Evolutionary conservation across 495 filamentous ascomycete genomes (phyloP), one percentile per base, ranked within the genome.

Genomic region (Haplographium delicatum): DNA sequence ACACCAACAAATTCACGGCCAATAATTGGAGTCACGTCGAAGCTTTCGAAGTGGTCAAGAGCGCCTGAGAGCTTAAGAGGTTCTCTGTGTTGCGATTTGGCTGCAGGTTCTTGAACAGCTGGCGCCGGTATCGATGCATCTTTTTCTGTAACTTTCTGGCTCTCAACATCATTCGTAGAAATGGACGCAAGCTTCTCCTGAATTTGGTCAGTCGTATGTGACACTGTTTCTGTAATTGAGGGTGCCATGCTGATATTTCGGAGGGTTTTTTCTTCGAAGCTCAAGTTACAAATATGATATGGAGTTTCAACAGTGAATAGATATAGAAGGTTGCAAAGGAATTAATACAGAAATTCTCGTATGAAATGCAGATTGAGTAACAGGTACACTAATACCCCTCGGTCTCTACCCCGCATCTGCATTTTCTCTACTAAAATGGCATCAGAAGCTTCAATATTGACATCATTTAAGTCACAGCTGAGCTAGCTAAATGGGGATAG

Each of bases 1-100:
- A 76, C 76, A n/a, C 74, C 70, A 11, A 70, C 62, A 46, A 76
- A 88, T 59, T 89, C 85, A 0, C 71, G 70, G 24, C 85, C 85
- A 56, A 88, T 85, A 18, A 79, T 61, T 1, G 84, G 82, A 7
- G 85, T 89, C 1, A 82, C 70, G 35, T 87, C 84, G 44, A 82
- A 80, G 10, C 69, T 72, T 35, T 83, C 65, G 56, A 78, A 82
- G 7, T 71, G 40, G 37, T 85, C 74, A 0, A 86, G 69, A 0
- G 71, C 69, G 4, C 80, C 79, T 0, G 68, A 53, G 22, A 57
- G 53, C 42, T 54, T 57, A 1, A 61, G 42, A 37, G 58, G 54
- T 13, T 60, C 42, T 37, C 43, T 56, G 35, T 47, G 46, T 13
- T 48, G 44, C n/a, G 24, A 25, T 30, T 51, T 16, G 31, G 26